These are phyloP conservation scores for Phoenix roebelenii DNA, from an alignment of 176 grass and related monocot species.

Conservation along the genomic window DNA sequence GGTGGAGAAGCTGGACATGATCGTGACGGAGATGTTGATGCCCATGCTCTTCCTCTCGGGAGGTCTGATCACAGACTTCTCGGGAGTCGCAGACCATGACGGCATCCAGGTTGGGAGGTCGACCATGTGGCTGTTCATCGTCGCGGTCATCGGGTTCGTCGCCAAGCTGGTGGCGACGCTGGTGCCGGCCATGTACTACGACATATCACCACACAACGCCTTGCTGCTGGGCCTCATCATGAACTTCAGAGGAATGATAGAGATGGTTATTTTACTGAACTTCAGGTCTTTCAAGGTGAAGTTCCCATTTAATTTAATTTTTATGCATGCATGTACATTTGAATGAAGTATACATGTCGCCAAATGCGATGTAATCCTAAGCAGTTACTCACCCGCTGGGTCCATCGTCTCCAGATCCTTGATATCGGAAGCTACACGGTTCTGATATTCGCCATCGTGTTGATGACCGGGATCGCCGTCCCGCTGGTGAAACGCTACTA, in stretches of 20 bases:
- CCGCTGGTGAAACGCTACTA: slow-evolving; percentile 3
- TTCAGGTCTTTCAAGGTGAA: not conserved
- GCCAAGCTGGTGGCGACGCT: slow-evolving; percentile 2
- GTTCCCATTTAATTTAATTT: no score
- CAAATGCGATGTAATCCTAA: not conserved
- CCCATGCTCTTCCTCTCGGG: slow-evolving; percentile 13
- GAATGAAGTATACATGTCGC: no score
- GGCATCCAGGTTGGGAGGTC: no score
- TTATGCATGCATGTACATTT: not conserved
- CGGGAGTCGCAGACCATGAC: not conserved
- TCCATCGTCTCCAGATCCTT: not conserved
- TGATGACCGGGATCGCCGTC: not conserved
- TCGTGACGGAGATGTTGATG: slow-evolving; percentile 13
- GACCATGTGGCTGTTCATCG: not conserved
- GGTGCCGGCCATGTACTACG: slow-evolving; percentile 4
- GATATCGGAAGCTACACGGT: not conserved
- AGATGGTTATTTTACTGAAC: slow-evolving; percentile 1
- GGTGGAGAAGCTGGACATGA: slow-evolving; percentile 1
- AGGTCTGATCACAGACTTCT: slow-evolving; percentile 6
- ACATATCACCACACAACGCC: not conserved
- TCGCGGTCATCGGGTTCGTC: slow-evolving; percentile 1
- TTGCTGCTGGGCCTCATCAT: slow-evolving; percentile 24
- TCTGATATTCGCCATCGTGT: not conserved
- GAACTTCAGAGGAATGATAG: slow-evolving; percentile 25
- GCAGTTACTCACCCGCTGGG: not conserved